A percentile compares a stretch with the other conserved stretches of the same genome.
These are phyloP conservation scores for Brassica rapa DNA, from an alignment of 345 rosid species.

Conservation along the genomic window DNA sequence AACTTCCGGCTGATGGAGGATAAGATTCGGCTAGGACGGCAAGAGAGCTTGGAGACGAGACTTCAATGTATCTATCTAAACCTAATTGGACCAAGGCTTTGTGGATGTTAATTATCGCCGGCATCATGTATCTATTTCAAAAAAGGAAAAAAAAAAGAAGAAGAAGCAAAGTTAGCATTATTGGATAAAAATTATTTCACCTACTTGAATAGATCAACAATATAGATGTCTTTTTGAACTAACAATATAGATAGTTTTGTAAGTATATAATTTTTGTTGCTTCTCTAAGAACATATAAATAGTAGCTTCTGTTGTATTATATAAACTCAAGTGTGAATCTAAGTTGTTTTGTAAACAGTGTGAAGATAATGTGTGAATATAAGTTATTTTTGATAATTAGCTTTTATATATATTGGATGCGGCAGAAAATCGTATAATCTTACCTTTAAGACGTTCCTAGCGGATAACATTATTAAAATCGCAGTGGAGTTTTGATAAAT, in stretches of 20 bases:
- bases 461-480: neutral
- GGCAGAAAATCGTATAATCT: neutral
- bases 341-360: neutral
- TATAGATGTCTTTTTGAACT: no score
- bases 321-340: neutral
- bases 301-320: neutral
- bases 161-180: neutral
- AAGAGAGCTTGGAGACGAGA: constrained; percentile 71
- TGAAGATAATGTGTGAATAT: neutral
- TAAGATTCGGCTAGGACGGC: constrained; percentile 72
- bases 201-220: neutral
- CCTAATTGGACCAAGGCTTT: constrained; percentile 71
- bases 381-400: neutral
- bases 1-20: constrained; percentile 89
- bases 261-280: neutral
- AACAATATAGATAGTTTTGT: neutral
- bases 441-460: neutral
- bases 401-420: neutral
- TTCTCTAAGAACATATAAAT: neutral
- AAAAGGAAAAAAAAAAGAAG: neutral
- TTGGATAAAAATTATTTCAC: neutral
- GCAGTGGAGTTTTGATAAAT: neutral
- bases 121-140: constrained; percentile 50
- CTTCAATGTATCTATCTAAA: constrained; percentile 61
- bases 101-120: constrained; percentile 73